Evolutionary conservation across 2,329 filamentous ascomycete species (phyloP).

Genomic region (Boeremia exigua): DNA sequence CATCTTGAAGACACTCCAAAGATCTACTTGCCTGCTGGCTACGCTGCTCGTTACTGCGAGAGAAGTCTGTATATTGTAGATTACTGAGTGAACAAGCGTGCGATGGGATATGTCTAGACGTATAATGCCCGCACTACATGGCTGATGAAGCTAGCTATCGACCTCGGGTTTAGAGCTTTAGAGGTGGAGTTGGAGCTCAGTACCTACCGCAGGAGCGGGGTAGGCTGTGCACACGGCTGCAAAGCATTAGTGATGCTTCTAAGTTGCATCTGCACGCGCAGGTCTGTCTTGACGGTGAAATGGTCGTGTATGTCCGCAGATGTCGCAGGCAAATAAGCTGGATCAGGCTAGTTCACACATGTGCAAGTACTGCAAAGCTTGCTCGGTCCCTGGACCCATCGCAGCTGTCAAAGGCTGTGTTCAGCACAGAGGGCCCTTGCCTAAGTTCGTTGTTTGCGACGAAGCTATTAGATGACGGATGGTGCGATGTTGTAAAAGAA

Average conservation of each 20-base stretch:
- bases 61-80: background rate
- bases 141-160: constrained; percentile 4
- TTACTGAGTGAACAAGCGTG: background rate
- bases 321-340: too few relatives aligned
- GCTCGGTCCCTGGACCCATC: background rate
- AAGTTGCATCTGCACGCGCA: too few relatives aligned
- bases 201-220: constrained; percentile 9
- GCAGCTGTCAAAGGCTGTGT: background rate
- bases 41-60: background rate
- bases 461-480: background rate
- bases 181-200: constrained; percentile 6
- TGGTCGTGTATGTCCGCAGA: too few relatives aligned
- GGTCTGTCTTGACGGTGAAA: too few relatives aligned
- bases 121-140: background rate
- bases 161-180: constrained; percentile 14
- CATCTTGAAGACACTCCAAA: constrained; percentile 7
- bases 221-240: background rate
- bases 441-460: background rate
- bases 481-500: background rate
- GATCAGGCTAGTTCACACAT: too few relatives aligned
- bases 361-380: background rate
- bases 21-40: background rate
- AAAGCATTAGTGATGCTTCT: too few relatives aligned
- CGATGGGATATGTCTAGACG: background rate
- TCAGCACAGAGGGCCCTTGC: background rate